These are phyloP conservation scores for Aspergillus eucalypticola DNA, from an alignment of 2,329 filamentous ascomycete species.

Conservation along the genomic window DNA sequence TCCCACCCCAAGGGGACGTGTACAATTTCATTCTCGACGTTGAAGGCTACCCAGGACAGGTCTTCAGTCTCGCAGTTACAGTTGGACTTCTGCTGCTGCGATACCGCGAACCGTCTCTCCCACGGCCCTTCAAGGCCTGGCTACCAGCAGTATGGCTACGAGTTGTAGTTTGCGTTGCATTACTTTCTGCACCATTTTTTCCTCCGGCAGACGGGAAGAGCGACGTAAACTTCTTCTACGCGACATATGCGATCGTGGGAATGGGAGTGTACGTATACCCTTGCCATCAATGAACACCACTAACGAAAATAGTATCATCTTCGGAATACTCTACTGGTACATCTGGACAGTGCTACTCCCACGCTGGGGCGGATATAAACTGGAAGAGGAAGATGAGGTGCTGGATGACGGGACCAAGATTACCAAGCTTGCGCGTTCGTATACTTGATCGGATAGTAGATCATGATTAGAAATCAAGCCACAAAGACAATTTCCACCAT, in stretches of 20 bases:
- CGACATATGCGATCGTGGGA: constrained; percentile 56
- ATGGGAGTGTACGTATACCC: constrained; percentile 43
- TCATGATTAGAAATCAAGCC: neutral
- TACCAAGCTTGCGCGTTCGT: constrained; percentile 54
- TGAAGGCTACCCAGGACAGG: constrained; percentile 66
- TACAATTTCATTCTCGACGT: constrained; percentile 75
- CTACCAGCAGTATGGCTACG: constrained; percentile 59
- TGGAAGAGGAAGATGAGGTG: constrained; percentile 63
- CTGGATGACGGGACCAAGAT: constrained; percentile 68
- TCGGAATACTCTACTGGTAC: constrained; percentile 68
- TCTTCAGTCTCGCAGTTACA: constrained; percentile 60
- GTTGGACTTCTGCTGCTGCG: constrained; percentile 63
- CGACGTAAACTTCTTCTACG: constrained; percentile 52
- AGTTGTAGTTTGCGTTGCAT: constrained; percentile 54
- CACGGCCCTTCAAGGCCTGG: constrained; percentile 67
- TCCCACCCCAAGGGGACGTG: constrained; percentile 65
- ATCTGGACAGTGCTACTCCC: constrained; percentile 65
- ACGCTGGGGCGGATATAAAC: constrained; percentile 57
- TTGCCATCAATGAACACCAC: constrained; percentile 22
- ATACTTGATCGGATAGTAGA: constrained; percentile 3
- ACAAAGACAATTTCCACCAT: neutral
- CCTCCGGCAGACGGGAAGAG: constrained; percentile 54
- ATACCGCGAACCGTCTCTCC: constrained; percentile 58
- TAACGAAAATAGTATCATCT: constrained; percentile 51
- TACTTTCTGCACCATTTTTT: constrained; percentile 65